A percentile compares a stretch with the other conserved stretches of the same genome.
Conservation (phyloP, 2,329 filamentous ascomycete genomes). For the Didymella segeticola region DNA sequence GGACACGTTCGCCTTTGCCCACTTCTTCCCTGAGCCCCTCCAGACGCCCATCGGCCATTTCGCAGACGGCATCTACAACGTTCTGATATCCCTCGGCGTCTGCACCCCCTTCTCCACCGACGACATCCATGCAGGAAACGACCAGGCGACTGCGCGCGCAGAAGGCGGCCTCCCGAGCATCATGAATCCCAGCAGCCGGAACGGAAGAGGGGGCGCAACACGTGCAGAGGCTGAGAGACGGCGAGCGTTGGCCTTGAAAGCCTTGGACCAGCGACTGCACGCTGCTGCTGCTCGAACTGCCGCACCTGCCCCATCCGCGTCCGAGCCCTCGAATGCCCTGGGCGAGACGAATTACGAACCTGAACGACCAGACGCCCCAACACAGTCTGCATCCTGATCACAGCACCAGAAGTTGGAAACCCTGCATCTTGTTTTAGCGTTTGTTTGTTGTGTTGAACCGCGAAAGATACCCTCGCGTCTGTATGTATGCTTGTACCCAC, state of each 20-base stretch:
- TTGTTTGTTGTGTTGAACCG: conserved; percentile 11
- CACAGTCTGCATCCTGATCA: conserved; percentile 29
- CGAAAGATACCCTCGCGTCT: conserved; percentile 37
- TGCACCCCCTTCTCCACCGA: conserved; percentile 86
- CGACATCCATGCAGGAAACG: conserved; percentile 75
- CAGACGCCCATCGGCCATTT: conserved; percentile 79
- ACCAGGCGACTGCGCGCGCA: conserved; percentile 71
- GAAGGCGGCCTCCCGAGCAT: conserved; percentile 67
- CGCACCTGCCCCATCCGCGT: conserved; percentile 45
- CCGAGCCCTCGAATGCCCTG: conserved; percentile 45
- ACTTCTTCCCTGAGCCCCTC: conserved; percentile 87
- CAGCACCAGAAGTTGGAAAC: background rate
- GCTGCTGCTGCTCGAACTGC: conserved; percentile 71
- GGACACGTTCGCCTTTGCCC: conserved; percentile 94
- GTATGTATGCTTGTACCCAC: conserved; percentile 31
- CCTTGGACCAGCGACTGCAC: conserved; percentile 88
- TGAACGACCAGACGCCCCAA: conserved; percentile 40
- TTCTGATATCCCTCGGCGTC: conserved; percentile 76
- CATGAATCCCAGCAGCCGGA: conserved; percentile 58
- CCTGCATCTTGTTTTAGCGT: background rate
- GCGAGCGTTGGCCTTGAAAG: conserved; percentile 86
- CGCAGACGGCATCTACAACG: conserved; percentile 75
- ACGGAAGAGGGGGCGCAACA: conserved; percentile 65
- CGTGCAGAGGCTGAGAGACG: conserved; percentile 91
- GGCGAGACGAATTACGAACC: conserved; percentile 54